These are phyloP conservation scores for Spizellomyces sp. DNA, from an alignment of 192 early-diverging fungal species.

Conservation along the genomic window DNA sequence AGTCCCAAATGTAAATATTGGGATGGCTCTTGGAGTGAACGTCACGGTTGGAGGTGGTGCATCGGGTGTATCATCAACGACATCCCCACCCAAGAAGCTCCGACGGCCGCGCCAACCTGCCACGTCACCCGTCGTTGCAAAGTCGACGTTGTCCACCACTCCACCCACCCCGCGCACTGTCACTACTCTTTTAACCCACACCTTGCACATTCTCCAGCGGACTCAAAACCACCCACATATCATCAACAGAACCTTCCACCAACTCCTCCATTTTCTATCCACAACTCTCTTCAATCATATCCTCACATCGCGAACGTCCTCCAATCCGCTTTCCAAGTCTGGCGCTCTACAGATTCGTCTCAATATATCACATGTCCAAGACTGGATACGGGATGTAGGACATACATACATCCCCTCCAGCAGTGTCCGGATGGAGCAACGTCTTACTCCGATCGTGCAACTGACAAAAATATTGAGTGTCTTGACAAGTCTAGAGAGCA, in stretches of 20 bases:
- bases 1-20: background rate
- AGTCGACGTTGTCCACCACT: background rate
- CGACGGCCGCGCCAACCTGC: background rate
- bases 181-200: conserved; percentile 69
- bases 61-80: background rate
- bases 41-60: background rate
- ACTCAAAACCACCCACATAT: conserved; percentile 79
- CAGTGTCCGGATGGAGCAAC: conserved; percentile 31
- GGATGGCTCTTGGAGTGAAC: background rate
- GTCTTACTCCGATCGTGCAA: conserved; percentile 75
- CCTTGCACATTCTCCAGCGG: conserved; percentile 66
- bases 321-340: conserved; percentile 60
- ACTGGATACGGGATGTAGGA: conserved; percentile 77
- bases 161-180: conserved; percentile 66
- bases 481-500: conserved; percentile 70
- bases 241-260: conserved; percentile 68
- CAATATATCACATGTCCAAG: conserved; percentile 78
- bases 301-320: conserved; percentile 70
- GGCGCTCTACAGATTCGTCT: conserved; percentile 79
- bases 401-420: background rate
- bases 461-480: conserved; percentile 82
- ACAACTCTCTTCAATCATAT: conserved; percentile 86
- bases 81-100: background rate
- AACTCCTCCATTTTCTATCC: conserved; percentile 78
- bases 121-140: background rate